Percentiles rank a stretch among this genome's conserved stretches.
Evolutionary conservation across 2,329 filamentous ascomycete genomes (phyloP).

Genomic region (Talaromyces piceae): DNA sequence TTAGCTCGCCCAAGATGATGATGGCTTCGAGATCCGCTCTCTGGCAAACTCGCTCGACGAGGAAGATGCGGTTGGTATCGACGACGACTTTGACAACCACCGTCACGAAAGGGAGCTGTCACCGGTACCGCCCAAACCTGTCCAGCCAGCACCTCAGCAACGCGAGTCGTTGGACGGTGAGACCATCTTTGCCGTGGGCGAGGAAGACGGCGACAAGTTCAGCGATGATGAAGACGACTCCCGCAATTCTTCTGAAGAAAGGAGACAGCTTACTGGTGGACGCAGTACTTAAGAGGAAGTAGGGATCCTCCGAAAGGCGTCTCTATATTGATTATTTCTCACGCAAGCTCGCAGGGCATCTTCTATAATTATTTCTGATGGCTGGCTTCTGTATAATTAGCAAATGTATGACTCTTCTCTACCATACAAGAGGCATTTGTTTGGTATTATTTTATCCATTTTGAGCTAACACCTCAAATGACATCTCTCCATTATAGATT

Average conservation of each 20-base stretch:
- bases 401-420: background rate
- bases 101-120: slow-evolving; percentile 30
- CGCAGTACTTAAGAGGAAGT: background rate
- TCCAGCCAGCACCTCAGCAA: slow-evolving; percentile 43
- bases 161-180: slow-evolving; percentile 71
- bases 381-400: slow-evolving; percentile 2
- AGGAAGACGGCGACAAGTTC: slow-evolving; percentile 71
- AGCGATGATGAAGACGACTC: slow-evolving; percentile 60
- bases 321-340: background rate
- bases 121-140: slow-evolving; percentile 43
- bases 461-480: background rate
- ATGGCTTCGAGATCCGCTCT: slow-evolving; percentile 93
- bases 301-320: background rate
- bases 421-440: background rate
- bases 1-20: slow-evolving; percentile 89
- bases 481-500: too few relatives aligned
- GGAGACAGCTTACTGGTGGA: slow-evolving; percentile 41
- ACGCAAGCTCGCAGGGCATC: background rate
- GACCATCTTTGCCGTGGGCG: slow-evolving; percentile 89
- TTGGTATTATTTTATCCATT: background rate
- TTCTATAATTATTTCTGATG: background rate
- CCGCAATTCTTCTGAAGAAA: slow-evolving; percentile 42
- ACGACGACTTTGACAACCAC: slow-evolving; percentile 26
- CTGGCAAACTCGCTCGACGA: slow-evolving; percentile 70
- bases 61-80: slow-evolving; percentile 43